Evolutionary conservation across 2,329 filamentous ascomycete genomes (phyloP).

Genomic region (Ophiostoma ips): DNA sequence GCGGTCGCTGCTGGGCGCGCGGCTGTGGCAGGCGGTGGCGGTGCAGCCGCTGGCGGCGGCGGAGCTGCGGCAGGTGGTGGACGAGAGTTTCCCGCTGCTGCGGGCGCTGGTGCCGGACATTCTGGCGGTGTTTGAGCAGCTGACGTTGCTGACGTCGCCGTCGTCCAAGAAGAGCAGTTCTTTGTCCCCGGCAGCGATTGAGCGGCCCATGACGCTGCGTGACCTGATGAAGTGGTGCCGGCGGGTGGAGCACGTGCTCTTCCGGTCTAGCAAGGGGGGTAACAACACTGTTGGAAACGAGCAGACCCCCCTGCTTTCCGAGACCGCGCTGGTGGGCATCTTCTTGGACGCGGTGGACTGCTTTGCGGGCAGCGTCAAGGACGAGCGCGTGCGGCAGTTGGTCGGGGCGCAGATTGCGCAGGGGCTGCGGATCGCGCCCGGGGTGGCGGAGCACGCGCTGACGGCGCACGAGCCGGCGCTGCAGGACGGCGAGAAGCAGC

Average conservation of each 20-base stretch:
- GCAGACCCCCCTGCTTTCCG: slow-evolving; percentile 37
- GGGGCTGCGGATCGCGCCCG: slow-evolving; percentile 73
- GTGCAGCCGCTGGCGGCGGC: slow-evolving; percentile 49
- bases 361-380: slow-evolving; percentile 70
- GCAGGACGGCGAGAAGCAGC: slow-evolving; percentile 41
- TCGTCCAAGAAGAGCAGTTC: background rate
- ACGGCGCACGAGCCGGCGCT: slow-evolving; percentile 57
- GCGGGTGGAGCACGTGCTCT: slow-evolving; percentile 54
- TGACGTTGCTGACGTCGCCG: slow-evolving; percentile 24
- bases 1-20: slow-evolving; percentile 64
- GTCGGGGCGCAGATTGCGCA: slow-evolving; percentile 64
- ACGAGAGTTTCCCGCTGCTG: slow-evolving; percentile 56
- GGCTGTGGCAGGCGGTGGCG: slow-evolving; percentile 72
- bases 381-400: slow-evolving; percentile 41
- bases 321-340: slow-evolving; percentile 63
- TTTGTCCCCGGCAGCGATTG: slow-evolving; percentile 22
- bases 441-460: slow-evolving; percentile 67
- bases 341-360: slow-evolving; percentile 91
- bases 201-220: slow-evolving; percentile 38
- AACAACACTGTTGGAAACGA: slow-evolving; percentile 29
- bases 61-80: slow-evolving; percentile 64
- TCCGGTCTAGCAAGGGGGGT: slow-evolving; percentile 3
- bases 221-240: slow-evolving; percentile 89
- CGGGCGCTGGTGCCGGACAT: slow-evolving; percentile 46
- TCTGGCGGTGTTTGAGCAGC: slow-evolving; percentile 42